Evolutionary conservation across 805 yeast species (phyloP), one percentile per base, ranked within the genome.

Genomic region (Candida adriatica): DNA sequence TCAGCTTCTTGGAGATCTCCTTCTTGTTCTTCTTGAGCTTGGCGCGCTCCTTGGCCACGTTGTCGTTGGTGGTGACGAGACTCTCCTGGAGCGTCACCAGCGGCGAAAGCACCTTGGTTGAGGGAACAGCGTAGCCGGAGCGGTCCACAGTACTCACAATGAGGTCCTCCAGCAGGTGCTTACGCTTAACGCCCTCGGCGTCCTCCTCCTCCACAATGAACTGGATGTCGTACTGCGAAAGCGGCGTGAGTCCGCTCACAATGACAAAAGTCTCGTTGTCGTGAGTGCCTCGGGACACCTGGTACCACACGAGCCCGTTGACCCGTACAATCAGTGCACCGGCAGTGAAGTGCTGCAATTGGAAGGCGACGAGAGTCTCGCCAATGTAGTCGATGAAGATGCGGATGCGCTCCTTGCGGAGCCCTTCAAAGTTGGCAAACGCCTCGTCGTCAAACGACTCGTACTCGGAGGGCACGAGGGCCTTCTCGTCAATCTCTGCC

Each of bases 261-360:
- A 75, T 66, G n/a, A 75, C 64, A 31, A 68, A 58, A 32, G 70
- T 72, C 27, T 70, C 69, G 18, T 66, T 66, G 15, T 59, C 58
- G 13, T 61, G 49, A 11, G 62, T 60, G 28, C 75, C 75, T 23
- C 71, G 62, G 0, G 75, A 64, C 2, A 75, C 73, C 46, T 77
- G 84, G 16, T 75, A 70, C 87, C 87, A 79, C 10, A 71, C 64
- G 15, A 79, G 67, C 15, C 84, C 85, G 45, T 79, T 79, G 5
- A 79, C 84, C 33, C 62, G 55, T 9, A 66, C 66, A 27, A 62
- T 56, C 6, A 68, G 49, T 33, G 57, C 66, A 30, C 65, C 64
- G 33, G 62, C 59, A 27, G 53, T 50, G 13, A 64, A 63, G 30
- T 70, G 64, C 30, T 65, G 61, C 20, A 73, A 51, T 37, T 68